Base-by-base conservation (phyloP, 305 asterid genomes). In the Fraxinus ornus region DNA sequence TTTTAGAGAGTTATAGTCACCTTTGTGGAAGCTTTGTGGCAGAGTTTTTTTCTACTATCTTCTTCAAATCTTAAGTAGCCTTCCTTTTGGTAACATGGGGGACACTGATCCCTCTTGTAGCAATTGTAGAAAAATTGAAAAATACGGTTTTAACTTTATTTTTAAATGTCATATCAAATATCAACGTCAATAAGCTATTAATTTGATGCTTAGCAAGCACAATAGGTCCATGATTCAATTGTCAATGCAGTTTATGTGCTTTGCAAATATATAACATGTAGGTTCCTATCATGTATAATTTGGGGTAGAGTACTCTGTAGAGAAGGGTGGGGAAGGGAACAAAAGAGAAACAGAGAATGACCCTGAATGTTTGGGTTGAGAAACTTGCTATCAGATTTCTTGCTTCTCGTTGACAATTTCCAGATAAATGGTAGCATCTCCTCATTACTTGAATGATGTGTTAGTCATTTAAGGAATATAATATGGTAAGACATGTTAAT, bases 181-280 rank as follows among this genome's bases (percentile, higher is more conserved):
- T 26, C 74, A 66, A 9, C 28, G 74, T 2, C 74, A 4, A 64
- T 26, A 64, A 22, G 73, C 73, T 64, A 24, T 64, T 64, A 28
- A 64, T 24, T 64, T 64, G 73, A 66, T 3, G 36, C 37, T 10
- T 12, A 28, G 21, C 36, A 26, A 24, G 74, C 36, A 66, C 74
- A 66, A 66, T 66, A 66, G 74, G 74, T 28, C 74, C 37, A 66
- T 28, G 74, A 66, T 66, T 13, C 74, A 66, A 66, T 66, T 24
- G 33, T 62, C 32, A 22, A 24, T 62, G 73, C 19, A 64, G 73
- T 64, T 62, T 64, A 22, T 64, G n/a, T 26, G 35, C n/a, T 26
- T 24, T 66, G 33, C 74, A 66, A 66, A 66, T 66, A 28, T 12
- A 66, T 24, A 24, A 8, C 32, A 64, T 64, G 28, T 64, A 64